Evolutionary conservation across 2,329 filamentous ascomycete species (phyloP), one percentile per base, ranked within the genome.

Genomic region (Gyromitra esculenta): DNA sequence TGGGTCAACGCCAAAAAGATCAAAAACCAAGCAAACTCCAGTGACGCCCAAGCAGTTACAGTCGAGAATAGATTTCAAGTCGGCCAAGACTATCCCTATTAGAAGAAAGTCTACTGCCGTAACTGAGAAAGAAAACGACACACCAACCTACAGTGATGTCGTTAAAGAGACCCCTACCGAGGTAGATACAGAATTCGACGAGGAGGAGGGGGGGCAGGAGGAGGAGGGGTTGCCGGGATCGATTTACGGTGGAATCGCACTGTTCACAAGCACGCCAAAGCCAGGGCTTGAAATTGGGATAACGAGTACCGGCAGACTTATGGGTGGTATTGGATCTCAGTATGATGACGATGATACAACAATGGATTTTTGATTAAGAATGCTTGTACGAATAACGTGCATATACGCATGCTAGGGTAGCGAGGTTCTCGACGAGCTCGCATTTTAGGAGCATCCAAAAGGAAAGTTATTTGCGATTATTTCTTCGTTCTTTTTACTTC

Each of bases 331-430:
- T 45, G 74, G 74, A 25, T 76, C 74, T 3, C 62, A 76, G 50
- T 76, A 76, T 56, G 74, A 76, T 57, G 73, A 76, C 43, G 73
- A 73, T 52, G 64, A 74, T 69, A 74, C 56, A 25, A 76, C 74
- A 11, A 76, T 76, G 63, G 74, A 76, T 64, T 76, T 74, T 59
- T 76, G 41, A 73, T 74, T 18, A 37, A n/a, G 13, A 62, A 45
- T 6, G n/a, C 11, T 52, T 62, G 52, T 69, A 37, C 15, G 5
- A 37, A 50, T 2, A 8, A 41, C 25, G 43, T 21, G 18, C 18
- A 21, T 21, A 21, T 21, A 21, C 18, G 18, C 18, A 21, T 54
- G 9, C 5, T 37, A 15, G 11, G 18, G 18, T 3, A 37, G 11
- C 37, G 60, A 31, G 45, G 21, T 48, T 52, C 8, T 54, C 15